Percentiles rank a stretch among this genome's conserved stretches.
phyloP scores from a whole-genome alignment of 2,329 filamentous ascomycete species.

The Ceratocystis alfenasii region DNA sequence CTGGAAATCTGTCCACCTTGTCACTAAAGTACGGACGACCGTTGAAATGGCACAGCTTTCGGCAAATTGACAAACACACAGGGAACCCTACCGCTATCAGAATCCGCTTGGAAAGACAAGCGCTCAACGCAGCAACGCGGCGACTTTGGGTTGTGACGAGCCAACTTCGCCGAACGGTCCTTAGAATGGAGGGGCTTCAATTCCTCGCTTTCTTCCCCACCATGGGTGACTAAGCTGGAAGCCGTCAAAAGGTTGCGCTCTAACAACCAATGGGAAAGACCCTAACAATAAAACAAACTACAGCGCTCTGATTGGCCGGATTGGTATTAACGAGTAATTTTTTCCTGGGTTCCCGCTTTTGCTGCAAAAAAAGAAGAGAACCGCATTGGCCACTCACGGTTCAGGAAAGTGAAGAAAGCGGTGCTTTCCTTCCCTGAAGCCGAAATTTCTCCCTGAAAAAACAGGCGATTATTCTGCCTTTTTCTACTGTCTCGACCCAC shows the following conservation, averaged over 20 bases:
- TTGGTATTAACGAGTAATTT: slow-evolving; percentile 11
- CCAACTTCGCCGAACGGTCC: background rate
- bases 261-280: background rate
- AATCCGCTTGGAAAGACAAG: background rate
- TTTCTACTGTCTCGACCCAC: slow-evolving; percentile 3
- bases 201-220: background rate
- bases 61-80: no score
- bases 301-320: slow-evolving; percentile 20
- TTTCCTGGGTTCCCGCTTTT: slow-evolving; percentile 21
- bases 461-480: slow-evolving; percentile 19
- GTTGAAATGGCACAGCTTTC: no score
- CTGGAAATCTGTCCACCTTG: background rate
- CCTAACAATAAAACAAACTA: slow-evolving; percentile 12
- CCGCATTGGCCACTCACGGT: slow-evolving; percentile 20
- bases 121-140: background rate
- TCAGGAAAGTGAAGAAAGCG: slow-evolving; percentile 15
- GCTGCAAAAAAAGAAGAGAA: slow-evolving; percentile 10
- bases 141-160: background rate
- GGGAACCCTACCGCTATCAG: no score
- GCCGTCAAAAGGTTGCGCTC: slow-evolving; percentile 15
- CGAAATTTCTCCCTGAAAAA: slow-evolving; percentile 20
- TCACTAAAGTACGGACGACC: no score
- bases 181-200: background rate
- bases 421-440: slow-evolving; percentile 16
- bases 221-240: slow-evolving; percentile 15